Base-by-base conservation (phyloP, 2,329 filamentous ascomycete species). In the Nigrospora osmanthi region DNA sequence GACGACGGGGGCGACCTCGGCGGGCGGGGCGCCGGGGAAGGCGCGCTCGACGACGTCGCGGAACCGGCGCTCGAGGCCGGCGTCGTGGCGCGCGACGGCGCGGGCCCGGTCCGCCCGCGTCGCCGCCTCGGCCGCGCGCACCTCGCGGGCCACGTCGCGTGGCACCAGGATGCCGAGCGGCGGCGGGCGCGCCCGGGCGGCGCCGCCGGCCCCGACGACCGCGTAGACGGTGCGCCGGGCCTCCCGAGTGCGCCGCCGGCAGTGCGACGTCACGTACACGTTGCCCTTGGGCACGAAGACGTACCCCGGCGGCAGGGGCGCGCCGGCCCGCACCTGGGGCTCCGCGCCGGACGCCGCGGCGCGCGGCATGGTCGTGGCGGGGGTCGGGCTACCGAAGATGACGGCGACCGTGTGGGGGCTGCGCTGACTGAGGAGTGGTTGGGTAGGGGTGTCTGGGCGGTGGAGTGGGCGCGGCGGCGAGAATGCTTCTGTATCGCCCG, bases 231-330 rank as follows among this genome's bases (percentile, higher is more conserved):
- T 52, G 23, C 57, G 51, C 1, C 53, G 49, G 6, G 58, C 56
- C 1, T 54, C 62, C 14, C 58, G 61, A 1, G 70, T 66, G 33
- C 58, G 54, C 15, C 55, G 60, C 14, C 68, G 66, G 52, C 68
- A 72, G 46, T 67, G 54, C 6, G 52, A 54, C 4, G 69, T 72
- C 45, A 68, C 58, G 56, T 68, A 72, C 6, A 59, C 53, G 50
- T 70, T 62, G 48, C 70, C 68, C 38, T 66, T 68, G 15, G 54
- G 61, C 1, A 73, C 61, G 42, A 70, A 70, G 11, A 51, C 51
- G 50, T 73, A 74, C 10, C 64, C 61, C 3, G 43, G 43, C 3
- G 68, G 67, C 52, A 71, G 57, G 3, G 60, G 61, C 9, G 55
- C 47, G 34, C 47, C 35, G n/a, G 49, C 42, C 3, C 43, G 44